Evolutionary conservation across 2,329 filamentous ascomycete species (phyloP).

Genomic region (Venturia effusa): DNA sequence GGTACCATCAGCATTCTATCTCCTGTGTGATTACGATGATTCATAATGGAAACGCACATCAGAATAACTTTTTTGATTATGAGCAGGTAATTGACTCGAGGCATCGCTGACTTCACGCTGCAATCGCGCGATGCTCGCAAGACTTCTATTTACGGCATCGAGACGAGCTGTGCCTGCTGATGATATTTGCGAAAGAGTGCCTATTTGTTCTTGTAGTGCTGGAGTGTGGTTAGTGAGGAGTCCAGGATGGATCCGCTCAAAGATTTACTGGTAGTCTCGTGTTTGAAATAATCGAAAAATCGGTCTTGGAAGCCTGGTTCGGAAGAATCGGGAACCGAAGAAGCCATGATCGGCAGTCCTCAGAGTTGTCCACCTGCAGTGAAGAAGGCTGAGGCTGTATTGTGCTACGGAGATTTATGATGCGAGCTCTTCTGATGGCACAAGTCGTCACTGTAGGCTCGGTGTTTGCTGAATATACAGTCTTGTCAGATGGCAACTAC

Average conservation of each 20-base stretch:
- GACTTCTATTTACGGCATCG: slow-evolving; percentile 69
- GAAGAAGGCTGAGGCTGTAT: neutral
- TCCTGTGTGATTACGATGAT: neutral
- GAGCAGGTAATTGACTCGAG: slow-evolving; percentile 69
- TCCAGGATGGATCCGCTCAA: slow-evolving; percentile 5
- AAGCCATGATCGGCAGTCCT: neutral
- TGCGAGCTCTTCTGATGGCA: neutral
- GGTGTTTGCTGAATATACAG: too few relatives aligned
- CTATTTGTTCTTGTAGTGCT: slow-evolving; percentile 72
- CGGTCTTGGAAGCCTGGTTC: slow-evolving; percentile 43
- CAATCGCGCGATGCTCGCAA: slow-evolving; percentile 68
- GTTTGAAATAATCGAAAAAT: slow-evolving; percentile 77
- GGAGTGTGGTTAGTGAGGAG: slow-evolving; percentile 14
- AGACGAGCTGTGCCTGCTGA: slow-evolving; percentile 62
- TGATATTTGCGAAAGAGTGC: slow-evolving; percentile 51
- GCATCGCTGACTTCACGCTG: slow-evolving; percentile 80
- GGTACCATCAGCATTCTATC: neutral
- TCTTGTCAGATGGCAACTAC: too few relatives aligned
- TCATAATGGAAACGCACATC: neutral
- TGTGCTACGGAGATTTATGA: neutral
- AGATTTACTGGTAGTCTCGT: slow-evolving; percentile 55
- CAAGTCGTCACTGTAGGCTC: neutral
- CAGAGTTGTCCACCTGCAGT: neutral
- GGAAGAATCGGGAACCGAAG: slow-evolving; percentile 16
- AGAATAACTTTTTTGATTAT: slow-evolving; percentile 79